Percentiles rank a stretch among this genome's conserved stretches.
Evolutionary conservation across 352 stramenopile genomes (phyloP).

Genomic region (Chrysophaeum taylorii): DNA sequence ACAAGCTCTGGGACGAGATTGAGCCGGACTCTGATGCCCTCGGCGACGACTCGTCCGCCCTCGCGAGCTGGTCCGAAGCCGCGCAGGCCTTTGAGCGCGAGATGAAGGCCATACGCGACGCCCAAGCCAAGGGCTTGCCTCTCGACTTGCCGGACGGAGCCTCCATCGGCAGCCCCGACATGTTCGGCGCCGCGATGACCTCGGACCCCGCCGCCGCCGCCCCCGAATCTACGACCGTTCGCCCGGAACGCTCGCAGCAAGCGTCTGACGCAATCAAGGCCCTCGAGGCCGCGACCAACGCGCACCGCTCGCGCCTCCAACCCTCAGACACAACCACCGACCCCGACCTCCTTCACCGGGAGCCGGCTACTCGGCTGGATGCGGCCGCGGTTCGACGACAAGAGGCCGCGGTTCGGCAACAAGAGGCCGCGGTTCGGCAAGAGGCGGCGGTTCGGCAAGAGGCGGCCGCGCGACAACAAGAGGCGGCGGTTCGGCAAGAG

Average conservation of each 20-base stretch:
- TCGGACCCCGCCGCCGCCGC: not conserved
- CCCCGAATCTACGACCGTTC: not conserved
- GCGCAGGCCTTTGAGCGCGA: not conserved
- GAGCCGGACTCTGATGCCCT: not conserved
- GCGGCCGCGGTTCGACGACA: no score
- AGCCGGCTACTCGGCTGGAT: no score
- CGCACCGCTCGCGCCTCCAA: no score
- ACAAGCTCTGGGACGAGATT: constrained; percentile 1
- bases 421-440: no score
- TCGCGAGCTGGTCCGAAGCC: not conserved
- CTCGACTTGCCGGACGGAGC: no score
- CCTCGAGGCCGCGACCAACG: not conserved
- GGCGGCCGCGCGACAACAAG: no score
- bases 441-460: no score
- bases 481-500: no score
- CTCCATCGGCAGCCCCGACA: not conserved
- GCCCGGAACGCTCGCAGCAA: not conserved
- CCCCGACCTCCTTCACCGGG: no score
- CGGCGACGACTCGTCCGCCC: not conserved
- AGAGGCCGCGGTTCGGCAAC: no score
- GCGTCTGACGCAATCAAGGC: not conserved
- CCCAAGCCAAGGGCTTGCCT: not conserved
- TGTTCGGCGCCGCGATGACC: not conserved
- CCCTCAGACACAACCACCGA: no score
- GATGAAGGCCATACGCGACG: not conserved